Evolutionary conservation across 495 filamentous ascomycete species (phyloP).

Genomic region (Penicillium ucsense): DNA sequence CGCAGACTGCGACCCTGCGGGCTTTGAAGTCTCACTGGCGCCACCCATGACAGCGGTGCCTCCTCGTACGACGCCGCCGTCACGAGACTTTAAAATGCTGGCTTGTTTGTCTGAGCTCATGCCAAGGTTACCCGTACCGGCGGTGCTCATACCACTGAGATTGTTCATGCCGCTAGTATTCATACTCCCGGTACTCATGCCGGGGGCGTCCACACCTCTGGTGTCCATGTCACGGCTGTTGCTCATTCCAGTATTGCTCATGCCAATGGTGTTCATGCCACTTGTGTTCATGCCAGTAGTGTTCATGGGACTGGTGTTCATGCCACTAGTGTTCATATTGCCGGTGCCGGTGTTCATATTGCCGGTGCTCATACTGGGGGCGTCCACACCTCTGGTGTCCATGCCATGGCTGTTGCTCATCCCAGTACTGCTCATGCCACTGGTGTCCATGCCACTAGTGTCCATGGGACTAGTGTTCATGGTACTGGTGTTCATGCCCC

Average conservation of each 20-base stretch:
- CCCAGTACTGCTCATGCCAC: neutral
- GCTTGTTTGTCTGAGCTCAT: neutral
- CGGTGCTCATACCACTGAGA: neutral
- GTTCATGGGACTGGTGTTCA: neutral
- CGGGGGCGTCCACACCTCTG: neutral
- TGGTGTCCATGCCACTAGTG: neutral
- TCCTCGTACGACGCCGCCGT: neutral
- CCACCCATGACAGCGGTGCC: slow-evolving; percentile 3
- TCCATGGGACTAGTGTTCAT: neutral
- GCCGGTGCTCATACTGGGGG: no score
- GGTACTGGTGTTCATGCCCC: neutral
- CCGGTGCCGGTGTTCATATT: no score
- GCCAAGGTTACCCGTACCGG: neutral
- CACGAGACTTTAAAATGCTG: neutral
- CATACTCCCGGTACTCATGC: neutral
- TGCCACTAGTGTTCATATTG: neutral
- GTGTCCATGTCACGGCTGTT: neutral
- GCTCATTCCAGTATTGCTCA: no score
- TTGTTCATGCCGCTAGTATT: neutral
- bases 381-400: no score
- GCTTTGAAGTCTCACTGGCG: neutral
- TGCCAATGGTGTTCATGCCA: neutral
- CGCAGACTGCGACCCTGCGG: neutral
- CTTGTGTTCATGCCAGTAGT: neutral
- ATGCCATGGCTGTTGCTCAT: neutral